These are phyloP conservation scores for Claviceps sp. DNA, from an alignment of 2,329 filamentous ascomycete genomes.

Conservation along the genomic window DNA sequence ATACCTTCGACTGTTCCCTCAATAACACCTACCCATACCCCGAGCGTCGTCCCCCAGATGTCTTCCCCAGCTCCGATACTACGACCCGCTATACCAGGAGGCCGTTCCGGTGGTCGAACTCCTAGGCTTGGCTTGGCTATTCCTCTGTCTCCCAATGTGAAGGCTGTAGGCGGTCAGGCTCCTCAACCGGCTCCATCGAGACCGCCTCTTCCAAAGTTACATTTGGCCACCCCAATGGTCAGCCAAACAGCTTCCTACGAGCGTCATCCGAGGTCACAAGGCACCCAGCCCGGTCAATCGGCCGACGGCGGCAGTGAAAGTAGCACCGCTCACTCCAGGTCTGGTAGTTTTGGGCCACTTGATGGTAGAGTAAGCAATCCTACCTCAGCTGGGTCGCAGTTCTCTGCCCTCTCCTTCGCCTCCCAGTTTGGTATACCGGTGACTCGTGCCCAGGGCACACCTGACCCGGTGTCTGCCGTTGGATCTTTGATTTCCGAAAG, in stretches of 20 bases:
- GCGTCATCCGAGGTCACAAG: constrained; percentile 38
- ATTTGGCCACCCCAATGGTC: constrained; percentile 80
- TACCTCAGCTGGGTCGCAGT: constrained; percentile 77
- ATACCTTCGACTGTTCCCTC: constrained; percentile 10
- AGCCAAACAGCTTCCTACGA: constrained; percentile 61
- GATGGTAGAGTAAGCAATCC: constrained; percentile 70
- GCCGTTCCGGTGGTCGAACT: constrained; percentile 48
- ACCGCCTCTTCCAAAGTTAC: constrained; percentile 61
- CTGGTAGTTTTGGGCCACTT: constrained; percentile 67
- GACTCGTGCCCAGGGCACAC: constrained; percentile 51
- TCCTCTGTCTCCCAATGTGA: constrained; percentile 70
- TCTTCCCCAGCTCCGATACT: constrained; percentile 68
- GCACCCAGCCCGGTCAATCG: constrained; percentile 45
- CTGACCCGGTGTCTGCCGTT: constrained; percentile 79
- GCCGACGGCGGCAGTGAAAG: constrained; percentile 69
- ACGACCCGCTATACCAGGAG: constrained; percentile 67
- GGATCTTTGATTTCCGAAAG: constrained; percentile 73
- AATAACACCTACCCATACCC: constrained; percentile 18
- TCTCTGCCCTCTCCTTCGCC: constrained; percentile 70
- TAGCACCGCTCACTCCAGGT: constrained; percentile 66
- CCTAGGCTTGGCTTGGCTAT: constrained; percentile 82
- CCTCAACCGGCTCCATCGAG: constrained; percentile 20
- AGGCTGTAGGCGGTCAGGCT: constrained; percentile 50
- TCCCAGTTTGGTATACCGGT: constrained; percentile 56
- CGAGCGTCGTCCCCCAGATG: constrained; percentile 43